Evolutionary conservation across 2,329 filamentous ascomycete genomes (phyloP).

Genomic region (Botrytis cinerea): DNA sequence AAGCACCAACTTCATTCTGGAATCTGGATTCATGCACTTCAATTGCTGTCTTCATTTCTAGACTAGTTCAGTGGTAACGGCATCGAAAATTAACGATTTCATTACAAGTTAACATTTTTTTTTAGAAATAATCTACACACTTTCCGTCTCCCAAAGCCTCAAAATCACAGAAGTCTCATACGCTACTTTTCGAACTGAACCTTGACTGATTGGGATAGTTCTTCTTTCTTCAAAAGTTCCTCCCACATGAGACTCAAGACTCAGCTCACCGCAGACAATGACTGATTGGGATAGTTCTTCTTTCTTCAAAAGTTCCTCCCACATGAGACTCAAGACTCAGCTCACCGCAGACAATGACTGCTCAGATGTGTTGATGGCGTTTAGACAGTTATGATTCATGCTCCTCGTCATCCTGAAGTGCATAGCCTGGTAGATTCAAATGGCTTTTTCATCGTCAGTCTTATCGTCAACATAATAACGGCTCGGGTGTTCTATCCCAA

Average conservation of each 20-base stretch:
- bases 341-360: slow-evolving; percentile 58
- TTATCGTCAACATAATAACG: background rate
- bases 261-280: slow-evolving; percentile 57
- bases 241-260: slow-evolving; percentile 52
- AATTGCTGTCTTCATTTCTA: background rate
- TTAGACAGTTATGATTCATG: too few relatives aligned
- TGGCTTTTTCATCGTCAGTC: background rate
- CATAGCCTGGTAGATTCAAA: too few relatives aligned
- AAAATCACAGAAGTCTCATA: background rate
- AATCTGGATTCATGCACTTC: background rate
- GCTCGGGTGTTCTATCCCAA: too few relatives aligned
- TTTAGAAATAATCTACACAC: background rate
- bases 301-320: slow-evolving; percentile 54
- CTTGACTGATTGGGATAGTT: slow-evolving; percentile 46
- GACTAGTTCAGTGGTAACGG: background rate
- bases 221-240: slow-evolving; percentile 49
- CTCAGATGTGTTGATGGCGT: slow-evolving; percentile 26
- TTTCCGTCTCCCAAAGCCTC: background rate
- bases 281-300: slow-evolving; percentile 47
- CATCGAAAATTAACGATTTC: background rate
- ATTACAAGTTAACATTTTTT: background rate
- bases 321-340: slow-evolving; percentile 47
- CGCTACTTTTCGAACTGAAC: slow-evolving; percentile 43
- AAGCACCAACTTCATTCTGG: background rate
- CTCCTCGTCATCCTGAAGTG: too few relatives aligned